Percentiles rank a stretch among this genome's conserved stretches.
Conservation (phyloP, 176 grass and related monocot genomes). For the Lolium perenne region DNA sequence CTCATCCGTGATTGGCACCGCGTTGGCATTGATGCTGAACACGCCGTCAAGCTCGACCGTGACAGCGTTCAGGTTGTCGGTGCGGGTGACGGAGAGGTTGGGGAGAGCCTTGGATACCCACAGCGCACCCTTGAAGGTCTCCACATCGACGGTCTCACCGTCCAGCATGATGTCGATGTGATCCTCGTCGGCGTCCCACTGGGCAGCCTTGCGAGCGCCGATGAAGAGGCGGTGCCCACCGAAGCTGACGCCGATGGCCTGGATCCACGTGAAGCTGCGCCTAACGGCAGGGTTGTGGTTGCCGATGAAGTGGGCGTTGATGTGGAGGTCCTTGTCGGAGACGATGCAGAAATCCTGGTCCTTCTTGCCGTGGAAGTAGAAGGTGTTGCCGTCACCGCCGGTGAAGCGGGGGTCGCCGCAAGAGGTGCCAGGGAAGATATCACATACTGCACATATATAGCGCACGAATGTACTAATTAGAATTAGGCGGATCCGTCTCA, state of each 20-base stretch:
- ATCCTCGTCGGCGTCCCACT: conserved; percentile 70
- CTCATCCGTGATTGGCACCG: conserved; percentile 66
- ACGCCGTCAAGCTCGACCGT: conserved; percentile 51
- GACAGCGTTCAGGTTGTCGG: conserved; percentile 44
- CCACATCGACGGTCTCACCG: conserved; percentile 47
- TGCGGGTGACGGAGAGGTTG: conserved; percentile 38
- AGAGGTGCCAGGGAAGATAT: conserved; percentile 45
- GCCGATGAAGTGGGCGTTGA: conserved; percentile 82
- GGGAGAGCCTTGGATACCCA: conserved; percentile 47
- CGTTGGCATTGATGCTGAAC: conserved; percentile 64
- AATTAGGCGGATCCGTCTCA: not conserved
- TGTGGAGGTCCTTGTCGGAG: conserved; percentile 69
- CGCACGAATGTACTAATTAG: not conserved
- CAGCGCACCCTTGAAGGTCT: conserved; percentile 22
- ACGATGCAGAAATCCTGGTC: conserved; percentile 64
- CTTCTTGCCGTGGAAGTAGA: conserved; percentile 85
- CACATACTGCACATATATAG: conserved; percentile 44
- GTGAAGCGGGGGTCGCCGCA: conserved; percentile 81
- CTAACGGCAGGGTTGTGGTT: conserved; percentile 56
- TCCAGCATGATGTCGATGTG: conserved; percentile 62
- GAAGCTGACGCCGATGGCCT: conserved; percentile 53
- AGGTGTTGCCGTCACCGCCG: conserved; percentile 74
- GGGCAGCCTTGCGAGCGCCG: conserved; percentile 43
- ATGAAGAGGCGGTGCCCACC: conserved; percentile 59
- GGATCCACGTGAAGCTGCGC: conserved; percentile 58